Percentiles rank a stretch among this genome's conserved stretches.
Evolutionary conservation across 2,329 filamentous ascomycete genomes (phyloP).

Genomic region (Phaeoacremonium minimum): DNA sequence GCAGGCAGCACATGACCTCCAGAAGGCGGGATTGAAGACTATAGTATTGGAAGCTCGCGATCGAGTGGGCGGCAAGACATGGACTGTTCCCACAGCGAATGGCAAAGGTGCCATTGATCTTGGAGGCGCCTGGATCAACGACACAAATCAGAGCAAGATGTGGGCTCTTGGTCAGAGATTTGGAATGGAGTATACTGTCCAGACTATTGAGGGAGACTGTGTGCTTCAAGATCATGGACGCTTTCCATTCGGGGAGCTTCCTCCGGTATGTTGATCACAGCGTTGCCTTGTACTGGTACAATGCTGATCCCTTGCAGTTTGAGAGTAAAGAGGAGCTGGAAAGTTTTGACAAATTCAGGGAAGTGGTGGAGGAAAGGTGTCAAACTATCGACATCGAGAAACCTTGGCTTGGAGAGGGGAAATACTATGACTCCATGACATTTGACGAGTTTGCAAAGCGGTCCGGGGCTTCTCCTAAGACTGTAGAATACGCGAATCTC

Average conservation of each 20-base stretch:
- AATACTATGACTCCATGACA: background rate
- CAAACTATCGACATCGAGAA: background rate
- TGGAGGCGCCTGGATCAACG: conserved; percentile 58
- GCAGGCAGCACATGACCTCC: background rate
- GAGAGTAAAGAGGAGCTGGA: background rate
- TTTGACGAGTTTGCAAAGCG: background rate
- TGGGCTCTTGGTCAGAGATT: conserved; percentile 33
- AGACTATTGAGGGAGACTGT: conserved; percentile 30
- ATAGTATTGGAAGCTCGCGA: conserved; percentile 43
- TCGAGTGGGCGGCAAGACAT: conserved; percentile 48
- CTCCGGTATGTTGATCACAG: background rate
- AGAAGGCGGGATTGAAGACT: conserved; percentile 14
- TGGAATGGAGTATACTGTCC: conserved; percentile 37
- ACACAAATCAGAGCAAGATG: conserved; percentile 43
- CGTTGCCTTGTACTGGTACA: no score
- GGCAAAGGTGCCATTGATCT: conserved; percentile 39
- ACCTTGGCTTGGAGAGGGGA: background rate
- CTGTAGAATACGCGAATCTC: background rate
- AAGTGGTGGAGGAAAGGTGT: background rate
- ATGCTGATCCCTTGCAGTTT: no score
- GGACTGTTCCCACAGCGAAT: conserved; percentile 24
- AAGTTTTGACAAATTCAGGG: background rate
- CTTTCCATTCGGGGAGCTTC: background rate
- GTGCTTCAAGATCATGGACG: background rate
- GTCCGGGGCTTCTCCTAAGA: background rate